Percentiles rank a stretch among this genome's conserved stretches.
Evolutionary conservation across 768 basidiomycete genomes (phyloP).

Genomic region (Lenzites betulinus): DNA sequence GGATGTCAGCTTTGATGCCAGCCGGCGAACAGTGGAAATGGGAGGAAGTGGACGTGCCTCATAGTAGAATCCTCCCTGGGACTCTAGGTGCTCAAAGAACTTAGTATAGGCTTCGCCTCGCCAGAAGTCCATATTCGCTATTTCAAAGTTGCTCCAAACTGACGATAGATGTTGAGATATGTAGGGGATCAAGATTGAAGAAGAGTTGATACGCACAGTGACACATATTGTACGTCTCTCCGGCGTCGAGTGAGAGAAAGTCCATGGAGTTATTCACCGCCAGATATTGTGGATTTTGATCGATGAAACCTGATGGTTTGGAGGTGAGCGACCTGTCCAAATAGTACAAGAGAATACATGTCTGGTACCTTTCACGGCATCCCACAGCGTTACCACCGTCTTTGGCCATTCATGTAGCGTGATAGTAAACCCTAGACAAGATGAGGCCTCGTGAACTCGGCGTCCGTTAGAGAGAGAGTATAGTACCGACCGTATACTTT

Average conservation of each 20-base stretch:
- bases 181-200: not conserved
- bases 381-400: slow-evolving; percentile 68
- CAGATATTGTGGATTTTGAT: slow-evolving; percentile 54
- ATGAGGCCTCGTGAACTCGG: not conserved
- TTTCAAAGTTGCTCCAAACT: slow-evolving; percentile 72
- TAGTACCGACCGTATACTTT: slow-evolving; percentile 59
- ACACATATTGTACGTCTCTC: slow-evolving; percentile 64
- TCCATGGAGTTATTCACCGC: slow-evolving; percentile 58
- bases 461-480: not conserved
- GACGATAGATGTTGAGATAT: not conserved
- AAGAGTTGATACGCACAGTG: slow-evolving; percentile 62
- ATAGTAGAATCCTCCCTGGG: slow-evolving; percentile 88
- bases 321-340: no score
- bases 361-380: slow-evolving; percentile 49
- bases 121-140: no score
- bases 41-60: slow-evolving; percentile 50
- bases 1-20: slow-evolving; percentile 22
- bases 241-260: slow-evolving; percentile 68
- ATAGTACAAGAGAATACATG: no score
- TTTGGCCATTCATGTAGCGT: slow-evolving; percentile 63
- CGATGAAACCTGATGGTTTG: slow-evolving; percentile 63
- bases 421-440: slow-evolving; percentile 56
- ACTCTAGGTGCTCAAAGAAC: slow-evolving; percentile 82
- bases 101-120: slow-evolving; percentile 77
- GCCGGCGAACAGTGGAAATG: not conserved